Conservation (phyloP, 1,139 yeast genomes). For the Blastobotrys niveus region DNA sequence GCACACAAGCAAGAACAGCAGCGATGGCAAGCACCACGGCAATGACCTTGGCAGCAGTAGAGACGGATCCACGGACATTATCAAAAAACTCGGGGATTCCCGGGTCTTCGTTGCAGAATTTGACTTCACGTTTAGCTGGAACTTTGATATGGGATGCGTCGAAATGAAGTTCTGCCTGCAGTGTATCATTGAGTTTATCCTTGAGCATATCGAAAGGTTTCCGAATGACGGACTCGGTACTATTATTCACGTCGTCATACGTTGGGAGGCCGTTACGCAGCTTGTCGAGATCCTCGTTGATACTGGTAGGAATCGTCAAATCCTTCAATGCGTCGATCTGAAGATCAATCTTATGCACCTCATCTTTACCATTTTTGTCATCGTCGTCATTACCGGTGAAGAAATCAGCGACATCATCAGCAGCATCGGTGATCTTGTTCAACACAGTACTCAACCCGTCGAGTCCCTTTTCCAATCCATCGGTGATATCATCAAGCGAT, state of each 20-base stretch:
- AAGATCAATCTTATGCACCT: constrained; percentile 43
- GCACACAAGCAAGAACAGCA: constrained; percentile 40
- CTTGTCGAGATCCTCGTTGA: constrained; percentile 47
- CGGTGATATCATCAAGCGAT: constrained; percentile 50
- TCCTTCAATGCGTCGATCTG: constrained; percentile 53
- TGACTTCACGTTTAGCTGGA: constrained; percentile 14
- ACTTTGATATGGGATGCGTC: constrained; percentile 13
- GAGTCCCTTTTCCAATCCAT: constrained; percentile 54
- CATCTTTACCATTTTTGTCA: constrained; percentile 38
- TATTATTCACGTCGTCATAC: constrained; percentile 50
- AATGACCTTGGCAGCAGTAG: constrained; percentile 36
- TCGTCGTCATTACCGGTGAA: constrained; percentile 48
- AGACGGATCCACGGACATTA: constrained; percentile 28
- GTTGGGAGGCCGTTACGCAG: constrained; percentile 49
- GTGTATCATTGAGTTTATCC: constrained; percentile 33
- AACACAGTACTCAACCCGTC: constrained; percentile 47
- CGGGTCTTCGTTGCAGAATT: constrained; percentile 16
- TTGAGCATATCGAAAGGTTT: constrained; percentile 52
- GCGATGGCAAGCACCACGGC: constrained; percentile 39
- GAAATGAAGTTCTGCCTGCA: constrained; percentile 15
- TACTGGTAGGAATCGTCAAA: constrained; percentile 57
- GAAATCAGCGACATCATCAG: constrained; percentile 45
- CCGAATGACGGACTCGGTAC: constrained; percentile 43
- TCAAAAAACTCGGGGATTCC: constrained; percentile 15
- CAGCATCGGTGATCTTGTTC: constrained; percentile 37